Evolutionary conservation across 371 early-diverging fungal genomes (phyloP).

Genomic region (Batkoa obscura): DNA sequence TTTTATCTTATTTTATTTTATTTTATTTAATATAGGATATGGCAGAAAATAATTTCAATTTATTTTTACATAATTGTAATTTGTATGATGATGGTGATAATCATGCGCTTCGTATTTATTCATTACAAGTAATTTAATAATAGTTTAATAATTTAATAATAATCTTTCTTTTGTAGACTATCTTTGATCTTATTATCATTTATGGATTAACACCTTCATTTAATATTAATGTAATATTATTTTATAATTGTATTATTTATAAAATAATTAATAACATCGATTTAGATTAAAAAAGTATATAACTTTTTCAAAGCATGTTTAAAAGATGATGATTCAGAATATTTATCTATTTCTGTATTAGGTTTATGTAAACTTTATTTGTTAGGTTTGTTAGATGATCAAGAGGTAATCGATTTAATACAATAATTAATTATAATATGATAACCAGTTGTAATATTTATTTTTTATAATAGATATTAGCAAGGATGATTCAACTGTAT

Average conservation of each 20-base stretch:
- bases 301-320: conserved; percentile 24
- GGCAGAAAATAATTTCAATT: conserved; percentile 20
- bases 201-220: conserved; percentile 14
- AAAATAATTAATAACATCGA: not conserved
- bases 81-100: conserved; percentile 16
- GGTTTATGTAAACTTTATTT: conserved; percentile 47
- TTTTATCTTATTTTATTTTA: not conserved
- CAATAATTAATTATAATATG: not conserved
- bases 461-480: conserved; percentile 24
- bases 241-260: conserved; percentile 1
- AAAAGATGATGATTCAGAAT: conserved; percentile 20
- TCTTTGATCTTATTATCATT: conserved; percentile 34
- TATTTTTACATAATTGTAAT: conserved; percentile 21
- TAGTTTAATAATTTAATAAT: not conserved
- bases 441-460: not conserved
- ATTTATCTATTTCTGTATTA: conserved; percentile 34
- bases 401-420: conserved; percentile 19
- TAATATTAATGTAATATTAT: conserved; percentile 6
- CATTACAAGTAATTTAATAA: conserved; percentile 13
- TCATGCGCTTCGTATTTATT: conserved; percentile 20
- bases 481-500: conserved; percentile 47
- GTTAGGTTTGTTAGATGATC: conserved; percentile 21
- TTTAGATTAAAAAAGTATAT: conserved; percentile 18
- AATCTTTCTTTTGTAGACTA: conserved; percentile 17
- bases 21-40: conserved; percentile 13